These are phyloP conservation scores for Penicillium corylophilum DNA, from an alignment of 2,329 filamentous ascomycete genomes.

Conservation along the genomic window DNA sequence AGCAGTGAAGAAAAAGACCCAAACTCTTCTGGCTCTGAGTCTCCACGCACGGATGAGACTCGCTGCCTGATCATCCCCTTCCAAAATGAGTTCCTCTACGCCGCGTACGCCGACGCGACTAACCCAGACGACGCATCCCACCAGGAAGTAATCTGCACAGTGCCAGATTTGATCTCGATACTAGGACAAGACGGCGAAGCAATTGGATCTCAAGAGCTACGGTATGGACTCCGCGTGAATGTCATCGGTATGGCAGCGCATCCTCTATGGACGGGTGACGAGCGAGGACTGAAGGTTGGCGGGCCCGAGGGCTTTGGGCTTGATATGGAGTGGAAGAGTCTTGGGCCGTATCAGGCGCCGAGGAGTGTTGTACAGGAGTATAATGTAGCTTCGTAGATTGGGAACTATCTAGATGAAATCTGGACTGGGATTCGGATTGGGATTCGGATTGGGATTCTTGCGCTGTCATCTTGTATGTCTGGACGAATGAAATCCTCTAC, in stretches of 20 bases:
- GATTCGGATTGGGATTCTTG: no score
- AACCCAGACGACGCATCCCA: not conserved
- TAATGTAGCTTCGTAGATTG: not conserved
- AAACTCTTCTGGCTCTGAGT: not conserved
- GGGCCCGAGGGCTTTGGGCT: not conserved
- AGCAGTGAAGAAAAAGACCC: not conserved
- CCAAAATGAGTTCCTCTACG: not conserved
- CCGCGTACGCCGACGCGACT: not conserved
- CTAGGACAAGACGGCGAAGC: not conserved
- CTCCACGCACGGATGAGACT: not conserved
- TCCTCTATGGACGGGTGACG: not conserved
- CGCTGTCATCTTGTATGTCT: no score
- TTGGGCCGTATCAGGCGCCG: not conserved
- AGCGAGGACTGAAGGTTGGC: not conserved
- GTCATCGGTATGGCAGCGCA: not conserved
- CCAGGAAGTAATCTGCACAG: not conserved
- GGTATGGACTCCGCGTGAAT: not conserved
- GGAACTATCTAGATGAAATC: not conserved
- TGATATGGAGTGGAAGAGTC: not conserved
- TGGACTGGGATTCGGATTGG: no score
- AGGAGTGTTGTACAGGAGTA: not conserved
- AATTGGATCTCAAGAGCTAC: not conserved
- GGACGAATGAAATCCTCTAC: slow-evolving; percentile 20
- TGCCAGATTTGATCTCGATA: not conserved
- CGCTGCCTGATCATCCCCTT: not conserved